These are phyloP conservation scores for Trypanosoma vivax DNA, from an alignment of 208 protist genomes.

Conservation along the genomic window DNA sequence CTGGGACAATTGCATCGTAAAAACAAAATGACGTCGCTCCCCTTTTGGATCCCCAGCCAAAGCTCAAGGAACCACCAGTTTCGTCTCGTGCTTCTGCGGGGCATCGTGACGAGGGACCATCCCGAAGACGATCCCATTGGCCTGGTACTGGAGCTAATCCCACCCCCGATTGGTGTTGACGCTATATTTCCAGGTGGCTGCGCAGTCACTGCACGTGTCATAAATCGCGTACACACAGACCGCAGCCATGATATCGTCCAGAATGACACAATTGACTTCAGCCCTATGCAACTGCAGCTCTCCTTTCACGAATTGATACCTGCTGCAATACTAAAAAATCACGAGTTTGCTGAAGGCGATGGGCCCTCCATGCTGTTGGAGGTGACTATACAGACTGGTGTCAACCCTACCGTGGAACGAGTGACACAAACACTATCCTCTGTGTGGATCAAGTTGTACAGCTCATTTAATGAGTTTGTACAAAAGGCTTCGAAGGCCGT, in stretches of 20 bases:
- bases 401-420: constrained; percentile 56
- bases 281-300: constrained; percentile 24
- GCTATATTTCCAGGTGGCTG: constrained; percentile 40
- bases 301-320: constrained; percentile 53
- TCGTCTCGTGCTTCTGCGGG: constrained; percentile 54
- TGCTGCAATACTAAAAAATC: constrained; percentile 19
- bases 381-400: constrained; percentile 48
- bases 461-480: constrained; percentile 43
- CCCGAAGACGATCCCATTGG: constrained; percentile 32
- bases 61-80: constrained; percentile 59
- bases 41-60: constrained; percentile 71
- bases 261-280: constrained; percentile 23
- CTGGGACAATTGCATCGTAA: constrained; percentile 43
- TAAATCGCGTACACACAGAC: constrained; percentile 17
- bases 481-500: constrained; percentile 29
- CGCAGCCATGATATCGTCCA: constrained; percentile 17
- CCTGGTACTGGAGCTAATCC: constrained; percentile 65
- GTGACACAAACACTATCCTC: constrained; percentile 48
- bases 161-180: constrained; percentile 25
- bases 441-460: constrained; percentile 47
- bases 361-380: constrained; percentile 28
- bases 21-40: constrained; percentile 77
- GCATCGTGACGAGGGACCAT: constrained; percentile 24
- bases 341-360: constrained; percentile 28
- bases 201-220: constrained; percentile 36